These are phyloP conservation scores for Daldinia loculata DNA, from an alignment of 495 filamentous ascomycete species.

Conservation along the genomic window DNA sequence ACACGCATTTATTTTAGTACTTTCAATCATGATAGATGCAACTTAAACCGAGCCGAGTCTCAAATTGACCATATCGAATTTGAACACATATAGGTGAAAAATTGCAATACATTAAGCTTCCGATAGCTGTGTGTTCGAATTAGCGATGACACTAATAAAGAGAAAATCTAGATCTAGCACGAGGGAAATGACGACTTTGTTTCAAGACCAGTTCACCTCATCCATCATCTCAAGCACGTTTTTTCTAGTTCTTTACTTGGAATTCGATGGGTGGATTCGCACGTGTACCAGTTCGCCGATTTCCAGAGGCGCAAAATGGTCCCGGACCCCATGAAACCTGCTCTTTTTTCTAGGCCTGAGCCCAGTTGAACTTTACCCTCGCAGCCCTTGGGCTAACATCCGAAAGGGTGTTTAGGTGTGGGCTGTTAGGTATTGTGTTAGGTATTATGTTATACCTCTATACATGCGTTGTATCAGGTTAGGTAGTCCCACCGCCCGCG, in stretches of 20 bases:
- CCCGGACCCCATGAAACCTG: constrained; percentile 20
- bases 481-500: neutral
- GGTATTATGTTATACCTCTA: neutral
- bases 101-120: neutral
- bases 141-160: neutral
- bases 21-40: neutral
- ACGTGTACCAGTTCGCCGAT: constrained; percentile 36
- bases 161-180: constrained; percentile 17
- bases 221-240: constrained; percentile 45
- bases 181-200: constrained; percentile 28
- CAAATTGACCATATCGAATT: neutral
- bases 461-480: neutral
- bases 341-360: constrained; percentile 9
- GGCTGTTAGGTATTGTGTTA: neutral
- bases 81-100: neutral
- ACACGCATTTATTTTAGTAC: neutral
- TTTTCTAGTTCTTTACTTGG: constrained; percentile 29
- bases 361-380: constrained; percentile 8
- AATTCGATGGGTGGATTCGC: constrained; percentile 27
- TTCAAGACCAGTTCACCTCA: constrained; percentile 40
- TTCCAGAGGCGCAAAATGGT: constrained; percentile 20
- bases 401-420: constrained; percentile 14
- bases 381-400: constrained; percentile 10
- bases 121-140: constrained; percentile 10
- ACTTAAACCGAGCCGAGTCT: neutral